These are phyloP conservation scores for Hypoxylon trugodes DNA, from an alignment of 495 filamentous ascomycete genomes.

Conservation along the genomic window DNA sequence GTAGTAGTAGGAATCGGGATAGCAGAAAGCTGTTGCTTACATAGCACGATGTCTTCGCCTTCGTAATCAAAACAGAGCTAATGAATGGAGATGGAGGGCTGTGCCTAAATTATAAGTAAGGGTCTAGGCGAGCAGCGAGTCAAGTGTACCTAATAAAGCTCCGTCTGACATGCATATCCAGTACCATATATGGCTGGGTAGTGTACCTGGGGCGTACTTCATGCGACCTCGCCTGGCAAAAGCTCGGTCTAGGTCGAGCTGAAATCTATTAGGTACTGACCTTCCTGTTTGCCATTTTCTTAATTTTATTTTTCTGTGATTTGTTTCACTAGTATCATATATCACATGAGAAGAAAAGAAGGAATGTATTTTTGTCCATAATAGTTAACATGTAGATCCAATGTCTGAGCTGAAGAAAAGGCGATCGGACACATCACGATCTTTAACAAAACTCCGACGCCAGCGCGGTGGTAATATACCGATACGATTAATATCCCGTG, in stretches of 20 bases:
- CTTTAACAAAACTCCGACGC: no score
- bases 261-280: neutral
- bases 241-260: slow-evolving; percentile 4
- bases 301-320: slow-evolving; percentile 14
- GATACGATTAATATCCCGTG: neutral
- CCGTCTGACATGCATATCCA: slow-evolving; percentile 28
- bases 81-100: no score
- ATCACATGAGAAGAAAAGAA: no score
- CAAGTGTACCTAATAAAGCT: slow-evolving; percentile 11
- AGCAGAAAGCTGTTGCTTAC: no score
- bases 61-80: no score
- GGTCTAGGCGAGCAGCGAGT: neutral
- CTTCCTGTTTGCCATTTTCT: slow-evolving; percentile 19
- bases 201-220: neutral
- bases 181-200: neutral
- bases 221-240: neutral
- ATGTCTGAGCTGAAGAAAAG: no score
- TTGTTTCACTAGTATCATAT: no score
- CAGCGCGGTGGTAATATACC: neutral
- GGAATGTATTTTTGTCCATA: no score
- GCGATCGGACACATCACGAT: no score
- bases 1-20: no score
- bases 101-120: neutral
- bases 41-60: no score
- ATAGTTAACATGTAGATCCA: no score